These are phyloP conservation scores for Daldinia caldariorum DNA, from an alignment of 495 filamentous ascomycete genomes.

Conservation along the genomic window DNA sequence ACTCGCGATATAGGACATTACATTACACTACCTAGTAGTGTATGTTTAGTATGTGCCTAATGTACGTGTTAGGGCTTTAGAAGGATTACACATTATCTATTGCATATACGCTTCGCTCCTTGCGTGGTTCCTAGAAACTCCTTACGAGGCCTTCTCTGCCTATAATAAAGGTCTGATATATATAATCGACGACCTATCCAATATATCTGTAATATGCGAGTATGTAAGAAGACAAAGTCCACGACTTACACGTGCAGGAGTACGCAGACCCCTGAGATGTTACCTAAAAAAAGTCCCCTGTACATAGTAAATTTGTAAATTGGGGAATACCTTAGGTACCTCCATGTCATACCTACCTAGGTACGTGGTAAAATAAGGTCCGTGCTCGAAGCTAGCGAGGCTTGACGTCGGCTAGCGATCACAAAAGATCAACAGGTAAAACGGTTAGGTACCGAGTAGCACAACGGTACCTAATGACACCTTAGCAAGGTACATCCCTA, in stretches of 20 bases:
- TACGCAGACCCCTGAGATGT: constrained; percentile 22
- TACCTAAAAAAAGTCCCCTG: constrained; percentile 19
- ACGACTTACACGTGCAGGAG: constrained; percentile 39
- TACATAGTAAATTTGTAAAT: constrained; percentile 19
- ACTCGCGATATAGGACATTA: constrained; percentile 17
- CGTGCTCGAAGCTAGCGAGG: constrained; percentile 26
- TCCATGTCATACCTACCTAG: background rate
- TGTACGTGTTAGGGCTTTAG: constrained; percentile 36
- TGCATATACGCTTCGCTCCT: constrained; percentile 26
- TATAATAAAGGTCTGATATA: constrained; percentile 5
- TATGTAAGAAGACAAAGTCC: constrained; percentile 32
- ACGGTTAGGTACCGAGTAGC: constrained; percentile 29
- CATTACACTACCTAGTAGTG: constrained; percentile 22
- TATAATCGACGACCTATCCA: constrained; percentile 24
- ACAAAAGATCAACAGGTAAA: constrained; percentile 21
- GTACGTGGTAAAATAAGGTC: constrained; percentile 12
- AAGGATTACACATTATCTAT: constrained; percentile 35
- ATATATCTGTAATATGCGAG: constrained; percentile 33
- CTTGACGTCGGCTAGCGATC: constrained; percentile 40
- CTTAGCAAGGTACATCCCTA: background rate
- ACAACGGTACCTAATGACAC: constrained; percentile 11
- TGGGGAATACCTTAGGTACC: background rate
- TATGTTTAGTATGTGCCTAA: too few species aligned
- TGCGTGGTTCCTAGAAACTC: constrained; percentile 14
- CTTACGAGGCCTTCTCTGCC: constrained; percentile 24